Evolutionary conservation across 1,139 yeast species (phyloP), one percentile per base, ranked within the genome.

Genomic region (Yamadazyma mexicana): DNA sequence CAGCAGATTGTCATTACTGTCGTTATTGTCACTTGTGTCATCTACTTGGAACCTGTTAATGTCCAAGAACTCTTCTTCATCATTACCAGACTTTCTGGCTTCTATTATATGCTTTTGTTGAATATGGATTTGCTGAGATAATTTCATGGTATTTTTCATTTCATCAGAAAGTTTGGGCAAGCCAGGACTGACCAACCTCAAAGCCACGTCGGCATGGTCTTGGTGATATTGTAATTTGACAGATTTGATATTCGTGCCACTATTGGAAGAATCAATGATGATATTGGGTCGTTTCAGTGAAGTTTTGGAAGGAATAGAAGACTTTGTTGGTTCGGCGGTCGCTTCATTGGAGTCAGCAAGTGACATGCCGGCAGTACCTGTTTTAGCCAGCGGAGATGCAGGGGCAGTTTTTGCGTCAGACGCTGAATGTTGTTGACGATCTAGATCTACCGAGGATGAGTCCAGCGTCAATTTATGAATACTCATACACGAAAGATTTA

Each of bases 41-140:
- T 22, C 24, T 15, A 15, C 31, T 15, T 28, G 18, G 12, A 28
- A 16, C 14, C 20, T 15, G 10, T 16, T 16, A 5, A 15, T 28
- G 11, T 15, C 18, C 20, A 16, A 28, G 15, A 28, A 4, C 14
- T 34, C 37, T 3, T 30, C 37, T n/a, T 35, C 27, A 10, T 28
- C 43, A 27, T 35, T 33, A 26, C 35, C 47, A 8, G 40, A 28
- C 28, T 54, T 59, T 43, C 76, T 60, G 5, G 73, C 59, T 2
- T 77, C 77, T 26, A 77, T 76, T 34, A 76, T 56, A 34, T 61
- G 59, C 31, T 67, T 64, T 50, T 77, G 81, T 46, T 76, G 79
- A 38, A 64, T 66, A 44, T 75, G 73, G 17, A 77, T 76, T 35
- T 63, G 54, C 47, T 70, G 73, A 33, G 78, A 71, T 12, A 70